Percentiles rank a stretch among this genome's conserved stretches.
phyloP scores from a whole-genome alignment of 2,329 filamentous ascomycete genomes.

The Ambrosiella xylebori region DNA sequence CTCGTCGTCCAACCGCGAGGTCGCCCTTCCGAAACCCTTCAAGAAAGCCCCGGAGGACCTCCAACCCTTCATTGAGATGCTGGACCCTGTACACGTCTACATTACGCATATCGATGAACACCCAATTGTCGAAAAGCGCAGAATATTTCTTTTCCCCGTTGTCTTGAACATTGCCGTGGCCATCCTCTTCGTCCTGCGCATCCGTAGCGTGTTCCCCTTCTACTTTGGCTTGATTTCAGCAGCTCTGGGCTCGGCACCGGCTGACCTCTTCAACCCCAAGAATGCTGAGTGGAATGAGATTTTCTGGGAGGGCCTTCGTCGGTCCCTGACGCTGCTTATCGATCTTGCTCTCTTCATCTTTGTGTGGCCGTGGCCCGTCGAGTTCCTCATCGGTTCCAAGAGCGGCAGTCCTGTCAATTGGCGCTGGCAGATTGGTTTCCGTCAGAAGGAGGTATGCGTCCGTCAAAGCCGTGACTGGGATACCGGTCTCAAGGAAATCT shows the following conservation, averaged over 20 bases:
- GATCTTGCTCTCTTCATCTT: constrained; percentile 56
- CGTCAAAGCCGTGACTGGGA: constrained; percentile 63
- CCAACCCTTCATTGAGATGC: constrained; percentile 44
- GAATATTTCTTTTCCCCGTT: constrained; percentile 66
- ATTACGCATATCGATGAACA: constrained; percentile 67
- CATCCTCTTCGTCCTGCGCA: constrained; percentile 47
- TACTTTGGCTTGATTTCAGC: constrained; percentile 54
- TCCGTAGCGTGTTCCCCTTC: constrained; percentile 50
- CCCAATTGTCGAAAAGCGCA: constrained; percentile 53
- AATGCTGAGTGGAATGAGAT: constrained; percentile 40
- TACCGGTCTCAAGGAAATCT: constrained; percentile 35
- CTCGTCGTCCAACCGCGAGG: constrained; percentile 15
- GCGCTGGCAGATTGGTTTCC: constrained; percentile 60
- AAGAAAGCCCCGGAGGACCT: constrained; percentile 45
- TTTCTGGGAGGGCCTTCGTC: constrained; percentile 35
- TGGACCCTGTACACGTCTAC: constrained; percentile 58
- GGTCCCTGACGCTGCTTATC: constrained; percentile 49
- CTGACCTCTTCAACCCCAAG: constrained; percentile 44
- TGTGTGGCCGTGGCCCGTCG: constrained; percentile 55
- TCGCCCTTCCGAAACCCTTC: constrained; percentile 46
- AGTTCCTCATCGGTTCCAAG: constrained; percentile 46
- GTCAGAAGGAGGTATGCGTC: constrained; percentile 64
- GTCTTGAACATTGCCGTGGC: constrained; percentile 56
- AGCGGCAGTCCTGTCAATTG: constrained; percentile 50
- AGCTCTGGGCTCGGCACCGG: constrained; percentile 46